Base-by-base conservation (phyloP, 345 rosid genomes). In the Carallia brachiata region DNA sequence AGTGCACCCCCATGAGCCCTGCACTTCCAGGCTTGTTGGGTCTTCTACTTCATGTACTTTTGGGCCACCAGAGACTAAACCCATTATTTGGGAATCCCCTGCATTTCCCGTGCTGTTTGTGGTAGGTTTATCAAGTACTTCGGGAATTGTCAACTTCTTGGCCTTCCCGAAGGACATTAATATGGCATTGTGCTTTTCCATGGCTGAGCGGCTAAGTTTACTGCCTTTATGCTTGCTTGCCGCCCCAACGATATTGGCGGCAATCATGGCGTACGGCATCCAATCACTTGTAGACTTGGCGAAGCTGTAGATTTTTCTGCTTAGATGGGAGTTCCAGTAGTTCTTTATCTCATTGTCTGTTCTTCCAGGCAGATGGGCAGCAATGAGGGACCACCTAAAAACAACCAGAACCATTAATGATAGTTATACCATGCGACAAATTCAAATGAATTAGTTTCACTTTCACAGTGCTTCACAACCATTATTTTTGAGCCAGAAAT, bases 271-370 rank as follows among this genome's bases (percentile, higher is more conserved):
- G 3, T 27, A 52, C 1, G 70, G 32, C 39, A 63, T 7, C 7
- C 76, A 55, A n/a, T 47, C 53, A 6, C 16, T 23, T 32, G 54
- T 70, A 27, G 7, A 39, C 53, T 59, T 40, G 12, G 68, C 72
- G 77, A 84, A 80, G 61, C 81, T 59, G 62, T 84, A 87, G 40
- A 88, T 82, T 79, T 81, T 88, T 67, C 98, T 74, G 74, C 93
- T 85, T 27, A 90, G 80, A 73, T 90, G 95, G 36, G 94, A 88
- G 65, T 90, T 92, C 98, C 98, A 92, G 63, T 88, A 86, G 71
- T 92, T 92, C 82, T 92, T 92, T 31, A 92, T 90, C 83, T 92
- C 96, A 72, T 92, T 92, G 70, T 92, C 98, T 27, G 98, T 88
- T 73, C 96, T 75, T 74, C 96, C 95, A 34, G 93, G 94, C 73